Evolutionary conservation across 768 basidiomycete species (phyloP).

Genomic region (Xerocomus spinulosus): DNA sequence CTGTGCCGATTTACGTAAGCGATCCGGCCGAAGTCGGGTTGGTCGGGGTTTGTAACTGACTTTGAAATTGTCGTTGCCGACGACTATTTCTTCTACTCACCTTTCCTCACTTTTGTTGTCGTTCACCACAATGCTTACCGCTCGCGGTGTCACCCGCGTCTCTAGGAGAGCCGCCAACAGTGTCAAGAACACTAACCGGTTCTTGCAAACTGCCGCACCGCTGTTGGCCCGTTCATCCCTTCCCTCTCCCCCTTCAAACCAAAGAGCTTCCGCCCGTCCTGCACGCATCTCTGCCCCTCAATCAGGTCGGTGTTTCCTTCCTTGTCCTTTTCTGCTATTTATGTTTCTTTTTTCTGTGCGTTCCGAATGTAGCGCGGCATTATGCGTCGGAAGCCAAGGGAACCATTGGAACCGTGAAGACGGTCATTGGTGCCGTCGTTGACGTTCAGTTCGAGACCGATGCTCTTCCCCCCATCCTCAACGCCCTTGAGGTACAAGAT

Average conservation of each 20-base stretch:
- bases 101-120: slow-evolving; percentile 25
- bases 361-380: slow-evolving; percentile 52
- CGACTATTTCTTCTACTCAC: slow-evolving; percentile 31
- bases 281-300: slow-evolving; percentile 44
- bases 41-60: slow-evolving; percentile 27
- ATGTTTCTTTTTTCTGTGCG: neutral
- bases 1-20: no score
- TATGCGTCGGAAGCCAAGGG: slow-evolving; percentile 89
- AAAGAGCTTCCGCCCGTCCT: slow-evolving; percentile 45
- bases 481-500: slow-evolving; percentile 96
- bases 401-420: slow-evolving; percentile 81
- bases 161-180: slow-evolving; percentile 77
- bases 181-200: slow-evolving; percentile 70
- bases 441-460: slow-evolving; percentile 98
- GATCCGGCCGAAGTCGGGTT: slow-evolving; percentile 28
- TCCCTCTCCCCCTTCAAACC: slow-evolving; percentile 41
- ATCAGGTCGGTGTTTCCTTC: slow-evolving; percentile 44
- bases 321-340: neutral
- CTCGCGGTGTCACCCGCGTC: slow-evolving; percentile 83
- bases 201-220: slow-evolving; percentile 73
- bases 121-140: slow-evolving; percentile 69
- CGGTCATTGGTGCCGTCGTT: slow-evolving; percentile 99
- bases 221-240: slow-evolving; percentile 50
- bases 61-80: slow-evolving; percentile 18
- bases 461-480: slow-evolving; percentile 89